A percentile compares a stretch with the other conserved stretches of the same genome.
Evolutionary conservation across 352 stramenopile genomes (phyloP).

Genomic region (Globisporangium emineosum): DNA sequence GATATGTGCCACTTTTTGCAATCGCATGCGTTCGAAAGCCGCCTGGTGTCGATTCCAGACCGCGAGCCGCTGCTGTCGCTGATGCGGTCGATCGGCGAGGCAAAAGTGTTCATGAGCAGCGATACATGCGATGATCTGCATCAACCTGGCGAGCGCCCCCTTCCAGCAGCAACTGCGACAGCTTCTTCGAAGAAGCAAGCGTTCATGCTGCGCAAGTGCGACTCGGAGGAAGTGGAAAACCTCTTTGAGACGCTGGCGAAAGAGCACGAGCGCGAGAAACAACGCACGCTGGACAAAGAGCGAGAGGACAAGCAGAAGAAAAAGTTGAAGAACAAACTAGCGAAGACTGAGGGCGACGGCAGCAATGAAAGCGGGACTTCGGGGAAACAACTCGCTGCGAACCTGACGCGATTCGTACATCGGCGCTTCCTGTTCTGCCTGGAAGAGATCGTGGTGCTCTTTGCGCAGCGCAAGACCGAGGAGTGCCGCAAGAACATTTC

Average conservation of each 20-base stretch:
- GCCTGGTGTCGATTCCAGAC: conserved; percentile 24
- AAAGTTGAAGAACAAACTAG: conserved; percentile 22
- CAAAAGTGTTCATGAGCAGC: conserved; percentile 64
- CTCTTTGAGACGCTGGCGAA: conserved; percentile 54
- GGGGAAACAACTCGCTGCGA: conserved; percentile 16
- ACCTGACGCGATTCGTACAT: conserved; percentile 61
- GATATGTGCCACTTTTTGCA: conserved; percentile 35
- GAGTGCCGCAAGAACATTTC: conserved; percentile 50
- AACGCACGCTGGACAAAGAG: conserved; percentile 10
- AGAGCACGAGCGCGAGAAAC: conserved; percentile 21
- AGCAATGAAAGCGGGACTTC: not conserved
- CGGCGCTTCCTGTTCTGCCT: conserved; percentile 79
- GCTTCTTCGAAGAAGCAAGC: conserved; percentile 13
- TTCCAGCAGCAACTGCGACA: conserved; percentile 5
- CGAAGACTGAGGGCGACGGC: conserved; percentile 2
- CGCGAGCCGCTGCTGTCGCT: conserved; percentile 48
- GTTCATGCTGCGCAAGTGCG: conserved; percentile 47
- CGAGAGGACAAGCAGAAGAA: conserved; percentile 22
- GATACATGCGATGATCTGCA: conserved; percentile 57
- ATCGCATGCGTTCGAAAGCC: not conserved
- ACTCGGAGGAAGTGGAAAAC: conserved; percentile 50
- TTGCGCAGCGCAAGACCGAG: conserved; percentile 66
- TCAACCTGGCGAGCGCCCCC: conserved; percentile 40
- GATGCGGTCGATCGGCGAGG: conserved; percentile 34
- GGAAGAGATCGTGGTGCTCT: conserved; percentile 69